Evolutionary conservation across 164 flowering plant species (phyloP), one percentile per base, ranked within the genome.

Genomic region (Tinospora cordifolia): DNA sequence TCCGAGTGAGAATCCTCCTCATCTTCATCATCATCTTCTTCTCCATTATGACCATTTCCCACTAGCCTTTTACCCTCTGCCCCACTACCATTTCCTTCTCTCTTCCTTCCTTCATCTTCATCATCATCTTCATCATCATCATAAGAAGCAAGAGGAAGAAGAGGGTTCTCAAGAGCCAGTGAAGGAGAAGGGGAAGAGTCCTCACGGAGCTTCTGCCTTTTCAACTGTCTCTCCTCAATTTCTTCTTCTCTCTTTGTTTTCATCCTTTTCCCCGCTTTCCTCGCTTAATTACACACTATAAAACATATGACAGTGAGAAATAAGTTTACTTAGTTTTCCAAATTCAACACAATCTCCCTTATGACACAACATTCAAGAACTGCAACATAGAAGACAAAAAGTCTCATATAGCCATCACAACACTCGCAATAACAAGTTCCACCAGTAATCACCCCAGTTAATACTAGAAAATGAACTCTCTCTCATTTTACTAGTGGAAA

Each of bases 121-220:
- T 84, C 84, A 0, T 81, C 79, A 7, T 81, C 84, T 11, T 77
- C 96, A 12, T 88, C 95, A 13, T 85, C 89, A 49, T 81, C 84
- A 65, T 86, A 84, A 60, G 89, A 77, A 68, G 90, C 85, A 4
- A 89, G 87, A 3, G 91, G 87, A 51, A 84, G 84, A 40, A 87
- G 87, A 8, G 92, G 74, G 44, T 88, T 87, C 2, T 82, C 88
- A 15, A 82, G 75, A n/a, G 81, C 85, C 12, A 65, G 74, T 30
- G 69, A 70, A 26, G 79, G 69, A 30, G 79, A 78, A 1, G 84
- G 69, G 0, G 88, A 74, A 69, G 75, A 66, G 54, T 80, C 72
- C 27, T 62, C 81, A 17, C 25, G 13, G 68, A 81, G 41, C 74
- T 75, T 88, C 75, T 72, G 86, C 78, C 83, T 78, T 82, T 88